Evolutionary conservation across 805 yeast genomes (phyloP), one percentile per base, ranked within the genome.

Genomic region (Cyberlindnera saturnus): DNA sequence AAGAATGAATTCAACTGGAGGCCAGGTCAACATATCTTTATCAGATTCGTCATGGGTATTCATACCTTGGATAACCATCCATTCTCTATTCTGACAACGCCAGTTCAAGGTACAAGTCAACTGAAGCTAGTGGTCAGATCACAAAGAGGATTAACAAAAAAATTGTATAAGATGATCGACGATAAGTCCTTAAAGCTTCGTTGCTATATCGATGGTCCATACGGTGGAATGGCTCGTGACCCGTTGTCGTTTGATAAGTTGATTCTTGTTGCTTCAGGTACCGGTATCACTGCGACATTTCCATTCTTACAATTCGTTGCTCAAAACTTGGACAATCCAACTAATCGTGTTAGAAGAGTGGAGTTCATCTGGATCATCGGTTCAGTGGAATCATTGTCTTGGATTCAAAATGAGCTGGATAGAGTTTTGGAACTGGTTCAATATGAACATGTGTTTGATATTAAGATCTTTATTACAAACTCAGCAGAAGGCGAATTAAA

Each of bases 1-100:
- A 47, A 19, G 1, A 19, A 61, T n/a, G 70, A 67, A 9, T 57
- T 72, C 33, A 45, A 49, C 11, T 76, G 81, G 81, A 51, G 37
- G 14, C 74, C 81, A 1, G 82, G 83, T 19, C 82, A 77, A 46
- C 83, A 77, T 57, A 61, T 75, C 6, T 74, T 64, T 48, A 56
- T 77, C 17, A 64, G 81, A 50, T 72, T 74, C 43, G 60, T 55
- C 15, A n/a, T 31, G 3, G 77, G 74, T 1, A 48, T 64, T 14
- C 61, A 67, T 32, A 59, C 75, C 18, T 50, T 75, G 17, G 79
- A 77, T 46, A 75, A 70, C 48, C 82, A 77, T 57, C 82, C 82
- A 11, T 77, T 77, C 52, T 75, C 81, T 1, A 69, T 76, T 8
- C 47, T 71, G 23, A 67, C 73, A 4, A 48, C 62, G 23, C 53